Evolutionary conservation across 2,329 filamentous ascomycete genomes (phyloP), one percentile per base, ranked within the genome.

Genomic region (Penicillium sp.): DNA sequence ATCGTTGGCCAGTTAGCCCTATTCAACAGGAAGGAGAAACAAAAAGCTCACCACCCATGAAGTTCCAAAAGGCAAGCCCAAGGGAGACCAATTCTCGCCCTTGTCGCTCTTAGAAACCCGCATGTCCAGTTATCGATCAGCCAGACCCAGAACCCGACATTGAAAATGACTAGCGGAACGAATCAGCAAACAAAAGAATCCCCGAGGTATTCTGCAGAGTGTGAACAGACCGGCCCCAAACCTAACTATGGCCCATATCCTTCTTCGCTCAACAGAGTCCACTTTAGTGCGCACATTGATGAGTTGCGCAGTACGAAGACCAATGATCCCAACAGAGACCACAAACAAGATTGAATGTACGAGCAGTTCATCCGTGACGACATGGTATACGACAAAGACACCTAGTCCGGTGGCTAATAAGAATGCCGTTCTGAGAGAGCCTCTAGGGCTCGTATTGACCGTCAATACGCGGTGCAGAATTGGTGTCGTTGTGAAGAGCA

Each of bases 1-100:
- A 28, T 5, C 10, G 10, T 21, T 16, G 28, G 34, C 33, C 19
- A 2, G 9, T 40, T 24, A 40, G 37, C 13, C n/a, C 5, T 40
- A 28, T 28, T 28, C 24, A 10, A 14, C 10, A 40, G 7, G 18
- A 1, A 5, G 2, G 19, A 18, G 24, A 28, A 36, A 36, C 1
- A 16, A 2, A 5, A 19, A 29, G 52, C 55, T n/a, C 61, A 70
- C 67, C 68, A 71, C 8, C 67, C 69, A 50, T 70, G 68, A 33
- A 71, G 59, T 42, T 71, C 68, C 14, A 70, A 54, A 19, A 61
- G 10, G 45, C 64, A 70, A 1, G 59, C 67, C 54, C 58, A 63
- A 3, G 65, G 64, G 8, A 67, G 50, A 19, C 66, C 65, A 5
- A 70, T 44, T n/a, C 24, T 21, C 9, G 31, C 50, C 39, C 68